A percentile compares a stretch with the other conserved stretches of the same genome.
These are phyloP conservation scores for Pseudocercospora ulei DNA, from an alignment of 2,329 filamentous ascomycete genomes.

Conservation along the genomic window DNA sequence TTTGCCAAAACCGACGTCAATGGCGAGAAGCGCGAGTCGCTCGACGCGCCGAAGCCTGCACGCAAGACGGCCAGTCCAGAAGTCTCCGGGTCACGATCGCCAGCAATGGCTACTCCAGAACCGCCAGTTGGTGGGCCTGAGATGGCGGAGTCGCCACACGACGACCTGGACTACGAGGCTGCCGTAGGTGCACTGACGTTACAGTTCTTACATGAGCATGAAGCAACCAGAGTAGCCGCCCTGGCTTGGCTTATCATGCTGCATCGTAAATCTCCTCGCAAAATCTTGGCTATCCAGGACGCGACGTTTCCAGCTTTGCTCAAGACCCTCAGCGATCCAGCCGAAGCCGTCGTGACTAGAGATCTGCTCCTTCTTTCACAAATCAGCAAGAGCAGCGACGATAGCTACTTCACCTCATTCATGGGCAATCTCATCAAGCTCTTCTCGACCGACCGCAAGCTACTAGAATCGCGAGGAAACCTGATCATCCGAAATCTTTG, in stretches of 20 bases:
- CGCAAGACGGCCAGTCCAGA: slow-evolving; percentile 27
- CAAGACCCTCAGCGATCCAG: slow-evolving; percentile 90
- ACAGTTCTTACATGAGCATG: slow-evolving; percentile 91
- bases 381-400: slow-evolving; percentile 91
- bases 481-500: slow-evolving; percentile 93
- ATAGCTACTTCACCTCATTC: slow-evolving; percentile 94
- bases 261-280: slow-evolving; percentile 85
- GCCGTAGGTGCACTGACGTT: slow-evolving; percentile 88
- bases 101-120: slow-evolving; percentile 28
- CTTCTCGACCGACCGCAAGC: slow-evolving; percentile 83
- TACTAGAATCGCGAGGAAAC: slow-evolving; percentile 87
- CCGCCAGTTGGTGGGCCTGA: slow-evolving; percentile 21
- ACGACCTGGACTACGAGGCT: slow-evolving; percentile 64
- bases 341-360: slow-evolving; percentile 89
- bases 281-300: slow-evolving; percentile 83
- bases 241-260: slow-evolving; percentile 97
- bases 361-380: slow-evolving; percentile 89
- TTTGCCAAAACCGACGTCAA: slow-evolving; percentile 5
- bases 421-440: slow-evolving; percentile 95
- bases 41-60: slow-evolving; percentile 11
- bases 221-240: slow-evolving; percentile 86
- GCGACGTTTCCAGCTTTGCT: slow-evolving; percentile 92
- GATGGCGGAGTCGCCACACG: slow-evolving; percentile 11
- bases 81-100: slow-evolving; percentile 22
- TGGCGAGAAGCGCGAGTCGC: slow-evolving; percentile 22